A percentile compares a stretch with the other conserved stretches of the same genome.
These are phyloP conservation scores for Trichoderma virens DNA, from an alignment of 495 filamentous ascomycete genomes.

Conservation along the genomic window DNA sequence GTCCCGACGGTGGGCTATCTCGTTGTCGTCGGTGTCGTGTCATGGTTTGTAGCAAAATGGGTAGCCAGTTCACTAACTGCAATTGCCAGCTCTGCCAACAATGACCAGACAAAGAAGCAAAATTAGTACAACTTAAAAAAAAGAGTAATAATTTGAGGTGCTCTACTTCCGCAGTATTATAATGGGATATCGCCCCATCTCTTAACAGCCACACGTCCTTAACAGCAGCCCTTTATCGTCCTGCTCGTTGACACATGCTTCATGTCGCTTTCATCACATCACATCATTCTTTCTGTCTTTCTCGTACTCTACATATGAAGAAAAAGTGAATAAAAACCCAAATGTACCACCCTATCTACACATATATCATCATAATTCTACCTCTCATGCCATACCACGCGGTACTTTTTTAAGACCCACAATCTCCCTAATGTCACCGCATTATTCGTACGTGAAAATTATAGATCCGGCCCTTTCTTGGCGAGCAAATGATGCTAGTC, in stretches of 20 bases:
- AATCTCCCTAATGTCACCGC: neutral
- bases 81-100: neutral
- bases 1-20: slow-evolving; percentile 58
- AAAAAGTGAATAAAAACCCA: slow-evolving; percentile 11
- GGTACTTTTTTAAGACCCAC: neutral
- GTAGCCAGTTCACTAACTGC: slow-evolving; percentile 17
- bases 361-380: neutral
- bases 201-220: too few relatives aligned
- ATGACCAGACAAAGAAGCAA: neutral
- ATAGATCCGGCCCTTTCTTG: neutral
- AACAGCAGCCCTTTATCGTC: too few relatives aligned
- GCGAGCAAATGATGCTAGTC: slow-evolving; percentile 2
- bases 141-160: neutral
- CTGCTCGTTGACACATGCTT: neutral
- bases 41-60: slow-evolving; percentile 36
- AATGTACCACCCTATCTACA: slow-evolving; percentile 14
- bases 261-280: neutral
- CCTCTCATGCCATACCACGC: neutral
- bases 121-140: neutral
- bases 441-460: slow-evolving; percentile 1
- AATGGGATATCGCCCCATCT: too few relatives aligned
- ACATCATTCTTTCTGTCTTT: neutral
- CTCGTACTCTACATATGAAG: neutral
- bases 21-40: slow-evolving; percentile 43
- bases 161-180: too few relatives aligned